Evolutionary conservation across 495 filamentous ascomycete species (phyloP).

Genomic region (Aspergillus baeticus): DNA sequence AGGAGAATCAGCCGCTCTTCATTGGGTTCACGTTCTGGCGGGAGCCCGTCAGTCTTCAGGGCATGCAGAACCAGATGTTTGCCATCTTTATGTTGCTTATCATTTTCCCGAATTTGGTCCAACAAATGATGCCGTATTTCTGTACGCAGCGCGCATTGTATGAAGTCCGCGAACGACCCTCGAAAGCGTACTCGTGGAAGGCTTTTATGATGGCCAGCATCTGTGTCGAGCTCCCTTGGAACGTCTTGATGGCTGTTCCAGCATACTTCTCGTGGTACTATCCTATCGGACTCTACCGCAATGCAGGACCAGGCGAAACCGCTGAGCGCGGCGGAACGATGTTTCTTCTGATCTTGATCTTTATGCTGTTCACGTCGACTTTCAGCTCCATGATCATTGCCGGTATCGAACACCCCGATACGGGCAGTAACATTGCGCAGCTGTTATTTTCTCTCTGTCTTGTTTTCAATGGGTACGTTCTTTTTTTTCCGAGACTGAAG

Average conservation of each 20-base stretch:
- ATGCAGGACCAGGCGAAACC: slow-evolving; percentile 57
- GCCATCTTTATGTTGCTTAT: slow-evolving; percentile 79
- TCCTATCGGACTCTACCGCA: slow-evolving; percentile 71
- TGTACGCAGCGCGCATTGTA: slow-evolving; percentile 75
- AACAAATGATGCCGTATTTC: slow-evolving; percentile 87
- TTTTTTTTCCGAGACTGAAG: background rate
- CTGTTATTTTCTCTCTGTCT: slow-evolving; percentile 65
- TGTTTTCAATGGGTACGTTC: slow-evolving; percentile 61
- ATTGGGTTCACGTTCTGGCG: slow-evolving; percentile 88
- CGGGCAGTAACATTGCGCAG: slow-evolving; percentile 63
- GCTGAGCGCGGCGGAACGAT: slow-evolving; percentile 62
- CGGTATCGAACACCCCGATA: slow-evolving; percentile 64
- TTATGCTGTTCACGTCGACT: slow-evolving; percentile 51
- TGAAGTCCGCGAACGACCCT: slow-evolving; percentile 81
- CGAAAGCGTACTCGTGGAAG: slow-evolving; percentile 80
- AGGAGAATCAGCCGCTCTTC: slow-evolving; percentile 63
- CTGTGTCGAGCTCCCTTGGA: slow-evolving; percentile 74
- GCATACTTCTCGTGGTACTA: slow-evolving; percentile 80
- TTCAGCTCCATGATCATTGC: slow-evolving; percentile 64
- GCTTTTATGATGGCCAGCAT: slow-evolving; percentile 81
- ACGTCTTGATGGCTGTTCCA: slow-evolving; percentile 64
- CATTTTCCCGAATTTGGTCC: slow-evolving; percentile 71
- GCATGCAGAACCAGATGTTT: slow-evolving; percentile 86
- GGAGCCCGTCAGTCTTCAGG: slow-evolving; percentile 66
- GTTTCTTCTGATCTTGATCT: slow-evolving; percentile 55